Evolutionary conservation across 768 basidiomycete genomes (phyloP).

Genomic region (Fomitopsis serialis): DNA sequence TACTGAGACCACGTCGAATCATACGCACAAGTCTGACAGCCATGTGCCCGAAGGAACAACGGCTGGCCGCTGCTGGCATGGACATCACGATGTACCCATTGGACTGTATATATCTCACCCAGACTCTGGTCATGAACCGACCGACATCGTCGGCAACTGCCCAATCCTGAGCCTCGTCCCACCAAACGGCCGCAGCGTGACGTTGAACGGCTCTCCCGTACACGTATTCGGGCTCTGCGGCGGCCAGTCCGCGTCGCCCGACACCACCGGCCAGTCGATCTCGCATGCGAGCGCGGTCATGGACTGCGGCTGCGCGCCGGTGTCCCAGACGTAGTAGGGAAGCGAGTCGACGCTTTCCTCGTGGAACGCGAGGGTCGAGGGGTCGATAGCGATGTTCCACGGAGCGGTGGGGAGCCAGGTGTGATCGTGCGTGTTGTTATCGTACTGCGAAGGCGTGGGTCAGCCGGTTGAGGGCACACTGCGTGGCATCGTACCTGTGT

Average conservation of each 20-base stretch:
- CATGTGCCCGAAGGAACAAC: no score
- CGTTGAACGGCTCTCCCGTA: not conserved
- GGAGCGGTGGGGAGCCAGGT: constrained; percentile 32
- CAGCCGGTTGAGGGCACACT: not conserved
- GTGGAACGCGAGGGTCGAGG: constrained; percentile 27
- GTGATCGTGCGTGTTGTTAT: constrained; percentile 1
- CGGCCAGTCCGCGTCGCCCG: not conserved
- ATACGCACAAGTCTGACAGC: no score
- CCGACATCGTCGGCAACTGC: not conserved
- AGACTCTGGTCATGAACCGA: not conserved
- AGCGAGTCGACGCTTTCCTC: not conserved
- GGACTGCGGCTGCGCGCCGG: not conserved
- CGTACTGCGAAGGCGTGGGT: not conserved
- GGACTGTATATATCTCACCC: no score
- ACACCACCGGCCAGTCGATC: not conserved
- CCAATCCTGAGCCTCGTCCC: not conserved
- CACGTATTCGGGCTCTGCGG: not conserved
- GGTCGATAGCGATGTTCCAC: constrained; percentile 56
- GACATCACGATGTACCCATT: no score
- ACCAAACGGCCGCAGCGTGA: not conserved
- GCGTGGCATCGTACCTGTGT: not conserved
- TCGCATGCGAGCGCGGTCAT: constrained; percentile 1
- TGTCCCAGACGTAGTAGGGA: constrained; percentile 1
- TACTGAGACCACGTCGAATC: no score
- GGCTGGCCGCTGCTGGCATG: no score